Percentiles rank a stretch among this genome's conserved stretches.
Evolutionary conservation across 73 alveolate species (phyloP).

Genomic region (Blepharisma japonicum): DNA sequence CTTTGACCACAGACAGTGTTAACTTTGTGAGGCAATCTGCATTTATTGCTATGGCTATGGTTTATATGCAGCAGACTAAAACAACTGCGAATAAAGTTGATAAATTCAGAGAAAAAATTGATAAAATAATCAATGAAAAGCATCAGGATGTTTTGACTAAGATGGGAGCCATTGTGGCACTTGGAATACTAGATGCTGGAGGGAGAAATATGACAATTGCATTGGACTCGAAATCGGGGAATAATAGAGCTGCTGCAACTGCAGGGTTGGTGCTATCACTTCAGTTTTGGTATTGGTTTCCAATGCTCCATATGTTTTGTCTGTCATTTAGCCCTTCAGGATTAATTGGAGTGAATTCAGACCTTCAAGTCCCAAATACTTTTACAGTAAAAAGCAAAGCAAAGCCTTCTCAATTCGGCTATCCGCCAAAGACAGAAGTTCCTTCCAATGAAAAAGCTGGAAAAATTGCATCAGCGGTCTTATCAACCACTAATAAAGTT

Average conservation of each 20-base stretch:
- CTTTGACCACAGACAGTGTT: conserved; percentile 81
- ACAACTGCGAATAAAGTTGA: conserved; percentile 84
- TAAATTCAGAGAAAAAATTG: conserved; percentile 65
- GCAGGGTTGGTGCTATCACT: conserved; percentile 90
- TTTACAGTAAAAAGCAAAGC: conserved; percentile 79
- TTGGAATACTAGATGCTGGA: conserved; percentile 90
- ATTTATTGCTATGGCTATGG: conserved; percentile 80
- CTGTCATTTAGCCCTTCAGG: conserved; percentile 89
- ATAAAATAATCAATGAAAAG: conserved; percentile 80
- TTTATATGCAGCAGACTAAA: conserved; percentile 78
- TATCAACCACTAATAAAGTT: conserved; percentile 89
- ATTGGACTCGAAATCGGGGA: conserved; percentile 80
- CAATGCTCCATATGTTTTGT: conserved; percentile 91
- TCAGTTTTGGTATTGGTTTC: conserved; percentile 98
- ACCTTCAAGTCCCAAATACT: conserved; percentile 78
- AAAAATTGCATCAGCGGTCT: conserved; percentile 87
- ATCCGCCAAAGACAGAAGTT: conserved; percentile 77
- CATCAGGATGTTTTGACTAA: conserved; percentile 85
- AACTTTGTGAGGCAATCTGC: conserved; percentile 97
- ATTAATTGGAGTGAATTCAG: conserved; percentile 87
- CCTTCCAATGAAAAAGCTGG: conserved; percentile 75
- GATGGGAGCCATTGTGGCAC: conserved; percentile 88
- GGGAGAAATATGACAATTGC: conserved; percentile 90
- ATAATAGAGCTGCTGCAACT: conserved; percentile 79
- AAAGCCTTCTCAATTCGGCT: conserved; percentile 78